Evolutionary conservation across 2,329 filamentous ascomycete species (phyloP), one percentile per base, ranked within the genome.

Genomic region (Periconia macrospinosa): DNA sequence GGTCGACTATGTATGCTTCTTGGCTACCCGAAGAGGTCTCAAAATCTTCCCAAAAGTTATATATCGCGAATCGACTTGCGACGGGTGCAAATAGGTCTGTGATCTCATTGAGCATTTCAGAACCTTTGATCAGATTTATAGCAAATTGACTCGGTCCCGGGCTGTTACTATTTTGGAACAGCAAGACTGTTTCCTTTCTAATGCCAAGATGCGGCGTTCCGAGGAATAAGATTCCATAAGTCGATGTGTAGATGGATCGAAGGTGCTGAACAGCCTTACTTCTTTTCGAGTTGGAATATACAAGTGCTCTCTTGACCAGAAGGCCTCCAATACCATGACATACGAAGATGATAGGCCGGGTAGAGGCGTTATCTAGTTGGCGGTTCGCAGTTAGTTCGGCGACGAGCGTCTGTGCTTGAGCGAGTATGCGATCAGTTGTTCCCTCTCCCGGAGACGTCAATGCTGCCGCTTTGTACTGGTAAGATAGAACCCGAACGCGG

Each of bases 311-410:
- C 71, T 92, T 92, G 48, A 88, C 81, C 1, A 92, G 76, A 54
- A 91, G 83, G 7, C 89, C 89, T 3, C 89, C 89, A 1, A 92
- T 77, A 49, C 87, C 89, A 70, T 92, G 89, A 47, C 83, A 87
- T 35, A 92, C 83, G 79, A 88, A 92, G 56, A 92, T 86, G 61
- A 92, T 89, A 6, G 89, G 87, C 43, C 86, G 84, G 20, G 80
- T 78, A 33, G 77, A 74, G 6, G 83, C 83, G 49, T 81, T 77
- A 57, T 83, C 79, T 59, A 79, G 79, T 60, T 55, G 70, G 70
- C 46, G 64, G 49, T 72, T 62, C 14, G 65, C 67, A 55, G 63
- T 60, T 15, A 76, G 59, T 49, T 70, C 59, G 75, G 63, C 76
- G 75, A 68, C 54, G 47, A 76, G 58, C 30, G 59, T 72, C 30